Evolutionary conservation across 2,329 filamentous ascomycete species (phyloP).

Genomic region (Berkeleyomyces rouxiae): DNA sequence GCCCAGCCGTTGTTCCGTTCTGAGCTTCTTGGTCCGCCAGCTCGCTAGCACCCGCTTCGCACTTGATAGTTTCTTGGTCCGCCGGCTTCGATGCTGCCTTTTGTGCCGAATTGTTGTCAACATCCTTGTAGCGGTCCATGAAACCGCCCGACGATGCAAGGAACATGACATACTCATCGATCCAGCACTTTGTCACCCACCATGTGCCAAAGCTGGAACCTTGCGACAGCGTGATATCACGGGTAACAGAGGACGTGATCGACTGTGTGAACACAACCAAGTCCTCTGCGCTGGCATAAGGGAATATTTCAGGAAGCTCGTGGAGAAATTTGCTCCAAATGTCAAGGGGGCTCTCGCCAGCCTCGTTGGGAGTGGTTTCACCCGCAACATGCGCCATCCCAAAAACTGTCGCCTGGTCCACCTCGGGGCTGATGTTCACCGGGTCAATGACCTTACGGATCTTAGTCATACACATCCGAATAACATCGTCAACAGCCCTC

Average conservation of each 20-base stretch:
- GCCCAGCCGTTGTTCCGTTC: background rate
- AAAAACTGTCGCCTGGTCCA: conserved; percentile 44
- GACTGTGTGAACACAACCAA: conserved; percentile 63
- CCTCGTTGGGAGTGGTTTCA: conserved; percentile 14
- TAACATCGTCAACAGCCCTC: conserved; percentile 48
- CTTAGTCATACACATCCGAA: conserved; percentile 45
- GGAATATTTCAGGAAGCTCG: conserved; percentile 52
- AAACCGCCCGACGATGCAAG: conserved; percentile 83
- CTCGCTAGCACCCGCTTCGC: background rate
- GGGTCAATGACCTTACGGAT: conserved; percentile 57
- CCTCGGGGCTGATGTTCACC: conserved; percentile 45
- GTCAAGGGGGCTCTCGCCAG: conserved; percentile 47
- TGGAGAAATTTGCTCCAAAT: conserved; percentile 60
- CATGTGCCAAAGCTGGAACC: conserved; percentile 74
- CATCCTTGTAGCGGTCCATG: conserved; percentile 38
- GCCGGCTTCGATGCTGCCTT: background rate
- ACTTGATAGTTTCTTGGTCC: background rate
- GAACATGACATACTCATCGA: conserved; percentile 88
- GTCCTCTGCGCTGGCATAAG: conserved; percentile 53
- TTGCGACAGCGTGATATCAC: conserved; percentile 64
- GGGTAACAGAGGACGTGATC: conserved; percentile 59
- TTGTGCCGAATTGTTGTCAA: conserved; percentile 14
- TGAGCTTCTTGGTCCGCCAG: background rate
- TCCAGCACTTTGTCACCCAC: conserved; percentile 92
- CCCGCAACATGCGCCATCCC: conserved; percentile 26